Base-by-base conservation (phyloP, 495 filamentous ascomycete species). In the Aspergillus ostianus region DNA sequence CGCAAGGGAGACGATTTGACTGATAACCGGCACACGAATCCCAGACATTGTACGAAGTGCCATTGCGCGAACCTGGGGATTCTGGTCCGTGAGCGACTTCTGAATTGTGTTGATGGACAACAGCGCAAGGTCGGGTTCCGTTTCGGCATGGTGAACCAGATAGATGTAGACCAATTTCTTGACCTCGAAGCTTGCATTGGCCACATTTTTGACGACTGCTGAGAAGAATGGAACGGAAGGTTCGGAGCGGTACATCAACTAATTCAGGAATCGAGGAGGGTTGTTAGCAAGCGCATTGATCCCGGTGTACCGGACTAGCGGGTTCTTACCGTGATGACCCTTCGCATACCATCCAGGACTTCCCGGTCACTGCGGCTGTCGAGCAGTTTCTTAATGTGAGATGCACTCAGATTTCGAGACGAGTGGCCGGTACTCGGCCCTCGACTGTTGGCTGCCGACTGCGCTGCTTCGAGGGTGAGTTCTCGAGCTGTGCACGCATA, bases 151-250 rank as follows among this genome's bases (percentile, higher is more conserved):
- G 68, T 92, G 89, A 60, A 97, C 87, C 58, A 98, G 86, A 72
- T 96, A 97, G 70, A 97, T 96, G 80, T 98, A 97, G 57, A 98
- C 94, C 50, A 98, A 84, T 70, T 97, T 98, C 75, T 96, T 95
- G 66, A 97, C 90, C 70, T 96, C 92, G 67, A 97, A 80, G 64
- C 88, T 93, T 27, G 93, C 86, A 36, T 87, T 95, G 23, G 93
- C 92, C 23, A 96, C 90, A 65, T 97, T 97, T 77, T 98, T 98
- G 68, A 98, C 91, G 55, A 98, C 89, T 21, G 91, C 87, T 12
- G 94, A 93, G 73, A 98, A 98, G 78, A 91, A 93, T 17, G 88
- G 83, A 12, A 94, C 83, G 62, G 90, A 91, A 48, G 89, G 87
- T 64, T 91, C 87, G 61, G 87, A 83, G 53, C 87, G 87, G 76